Conservation (phyloP, 108 stramenopile genomes). For the Ochromonas danica region DNA sequence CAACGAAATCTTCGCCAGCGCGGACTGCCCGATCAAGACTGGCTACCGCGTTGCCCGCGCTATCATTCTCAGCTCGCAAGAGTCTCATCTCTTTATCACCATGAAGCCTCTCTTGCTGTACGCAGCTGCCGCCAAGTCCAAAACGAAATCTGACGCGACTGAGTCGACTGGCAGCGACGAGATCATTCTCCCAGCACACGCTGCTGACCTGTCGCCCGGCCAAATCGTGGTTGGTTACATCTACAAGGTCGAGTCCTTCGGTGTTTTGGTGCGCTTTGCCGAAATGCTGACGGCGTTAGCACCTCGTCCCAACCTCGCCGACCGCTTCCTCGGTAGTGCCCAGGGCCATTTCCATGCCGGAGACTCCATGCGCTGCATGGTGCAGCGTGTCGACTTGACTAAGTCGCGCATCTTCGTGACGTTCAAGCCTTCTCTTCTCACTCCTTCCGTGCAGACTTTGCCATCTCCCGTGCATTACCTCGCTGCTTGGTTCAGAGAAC, state of each 20-base stretch:
- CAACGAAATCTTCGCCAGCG: background rate
- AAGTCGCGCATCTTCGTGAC: background rate
- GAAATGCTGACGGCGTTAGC: constrained; percentile 49
- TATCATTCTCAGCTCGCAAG: background rate
- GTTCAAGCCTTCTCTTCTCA: background rate
- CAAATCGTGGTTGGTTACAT: constrained; percentile 39
- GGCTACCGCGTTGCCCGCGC: background rate
- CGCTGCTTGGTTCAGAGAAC: background rate
- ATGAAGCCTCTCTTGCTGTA: constrained; percentile 47
- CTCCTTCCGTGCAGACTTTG: no score
- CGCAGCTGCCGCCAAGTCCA: constrained; percentile 28
- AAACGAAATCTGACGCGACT: no score
- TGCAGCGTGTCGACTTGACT: background rate
- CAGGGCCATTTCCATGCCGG: constrained; percentile 46
- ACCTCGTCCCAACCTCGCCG: constrained; percentile 47
- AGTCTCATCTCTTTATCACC: background rate
- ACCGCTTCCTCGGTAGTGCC: constrained; percentile 47
- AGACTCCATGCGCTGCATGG: constrained; percentile 52
- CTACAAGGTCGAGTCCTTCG: constrained; percentile 45
- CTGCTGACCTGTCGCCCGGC: constrained; percentile 38
- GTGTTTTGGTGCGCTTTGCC: constrained; percentile 48
- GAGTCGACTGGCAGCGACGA: no score
- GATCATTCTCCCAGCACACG: no score
- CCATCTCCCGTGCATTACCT: background rate
- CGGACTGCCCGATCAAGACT: background rate